Percentiles rank a stretch among this genome's conserved stretches.
phyloP scores from a whole-genome alignment of 75 land plant species.

The Sequoia sempervirens region DNA sequence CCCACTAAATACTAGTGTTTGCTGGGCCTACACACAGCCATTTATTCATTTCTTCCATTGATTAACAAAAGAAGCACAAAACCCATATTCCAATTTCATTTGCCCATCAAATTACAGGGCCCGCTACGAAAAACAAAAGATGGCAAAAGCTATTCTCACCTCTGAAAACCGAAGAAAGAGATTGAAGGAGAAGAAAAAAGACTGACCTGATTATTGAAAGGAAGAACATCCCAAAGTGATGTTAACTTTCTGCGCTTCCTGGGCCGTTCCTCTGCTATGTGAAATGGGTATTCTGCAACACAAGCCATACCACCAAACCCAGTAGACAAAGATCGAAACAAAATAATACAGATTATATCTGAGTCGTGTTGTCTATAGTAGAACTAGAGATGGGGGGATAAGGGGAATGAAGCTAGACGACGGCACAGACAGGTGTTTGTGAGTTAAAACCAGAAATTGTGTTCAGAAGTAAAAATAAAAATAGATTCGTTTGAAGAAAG shows the following conservation, averaged over 20 bases:
- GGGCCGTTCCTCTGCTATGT: slow-evolving; percentile 22
- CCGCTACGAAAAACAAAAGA: neutral
- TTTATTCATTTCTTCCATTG: slow-evolving; percentile 32
- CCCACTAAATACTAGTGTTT: slow-evolving; percentile 49
- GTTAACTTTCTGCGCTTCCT: slow-evolving; percentile 37
- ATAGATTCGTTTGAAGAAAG: no score
- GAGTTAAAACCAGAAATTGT: no score
- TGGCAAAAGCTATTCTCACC: neutral
- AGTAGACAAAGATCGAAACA: neutral
- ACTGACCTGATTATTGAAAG: slow-evolving; percentile 19
- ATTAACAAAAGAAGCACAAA: slow-evolving; percentile 16
- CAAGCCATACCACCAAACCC: slow-evolving; percentile 4
- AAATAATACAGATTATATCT: neutral
- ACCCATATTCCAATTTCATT: neutral
- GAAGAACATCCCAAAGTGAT: slow-evolving; percentile 36
- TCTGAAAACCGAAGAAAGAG: neutral
- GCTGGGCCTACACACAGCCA: slow-evolving; percentile 87
- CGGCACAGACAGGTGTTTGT: neutral
- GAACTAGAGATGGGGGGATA: neutral
- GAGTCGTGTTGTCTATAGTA: neutral
- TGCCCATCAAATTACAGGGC: neutral
- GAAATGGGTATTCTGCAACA: slow-evolving; percentile 3
- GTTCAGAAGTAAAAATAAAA: no score
- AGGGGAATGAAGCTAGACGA: neutral
- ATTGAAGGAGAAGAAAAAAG: neutral